Evolutionary conservation across 1,284 basidiomycete species (phyloP), one percentile per base, ranked within the genome.

Genomic region (Sutorius eximius): DNA sequence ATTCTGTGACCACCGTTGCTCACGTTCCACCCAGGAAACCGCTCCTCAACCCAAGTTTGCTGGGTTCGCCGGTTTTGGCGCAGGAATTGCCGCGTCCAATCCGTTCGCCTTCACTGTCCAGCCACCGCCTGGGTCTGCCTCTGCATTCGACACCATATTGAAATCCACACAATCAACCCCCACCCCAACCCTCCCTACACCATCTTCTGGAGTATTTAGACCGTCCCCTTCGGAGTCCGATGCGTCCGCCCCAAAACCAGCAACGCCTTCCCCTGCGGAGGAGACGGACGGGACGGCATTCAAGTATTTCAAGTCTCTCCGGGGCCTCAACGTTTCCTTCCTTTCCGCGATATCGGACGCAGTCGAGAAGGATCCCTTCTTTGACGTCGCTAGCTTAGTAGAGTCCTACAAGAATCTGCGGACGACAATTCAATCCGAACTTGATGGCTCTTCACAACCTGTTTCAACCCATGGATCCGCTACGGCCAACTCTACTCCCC

Each of bases 291-390:
- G 74, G 30, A 72, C 74, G 20, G 75, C 75, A 16, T 58, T 77
- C 3, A 73, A 78, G 41, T 95, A 91, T 71, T 92, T 85, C 72
- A 84, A 78, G 37, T 82, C 85, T 8, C 77, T 95, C 18, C 86
- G 93, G 18, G 92, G 92, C 12, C 78, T 95, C 44, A 95, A 95
- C 66, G 71, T 82, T 20, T 88, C 90, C 0, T 77, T 94, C 62
- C 65, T 90, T 32, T 75, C 81, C 5, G 81, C 84, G 32, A 72
- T 93, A 45, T 77, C 81, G 13, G 79, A 81, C 49, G 79, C 82
- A 5, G 71, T 93, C 20, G 83, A 89, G 30, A 73, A 79, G 10
- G 91, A 95, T 69, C 86, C 89, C 1, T 94, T 94, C 69, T 68
- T 76, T n/a, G 85, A 95, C 62, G 71, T 93, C 4, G 75, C 79